Evolutionary conservation across 495 filamentous ascomycete species (phyloP), one percentile per base, ranked within the genome.

Genomic region (Sphaerosporella brunnea): DNA sequence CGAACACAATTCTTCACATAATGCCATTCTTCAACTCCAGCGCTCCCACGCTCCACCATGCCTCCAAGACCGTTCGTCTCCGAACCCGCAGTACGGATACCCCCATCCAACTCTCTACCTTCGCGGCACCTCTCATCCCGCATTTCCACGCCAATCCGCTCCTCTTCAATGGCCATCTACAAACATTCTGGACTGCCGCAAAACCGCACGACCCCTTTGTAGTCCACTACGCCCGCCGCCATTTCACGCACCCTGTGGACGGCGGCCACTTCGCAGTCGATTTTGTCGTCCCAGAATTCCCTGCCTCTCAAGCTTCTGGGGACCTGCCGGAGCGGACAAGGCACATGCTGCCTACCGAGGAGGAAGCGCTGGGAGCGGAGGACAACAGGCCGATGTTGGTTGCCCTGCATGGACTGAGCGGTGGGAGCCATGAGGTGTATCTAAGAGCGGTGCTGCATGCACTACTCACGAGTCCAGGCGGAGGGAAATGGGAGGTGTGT

Each of bases 381-480:
- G 88, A 95, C 59, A 70, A 56, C 13, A 80, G 71, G 53, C 90
- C 92, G 0, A 90, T 96, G 85, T 70, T 97, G 2, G 73, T 96
- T 3, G 65, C 75, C 13, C 71, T 97, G 4, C 92, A 96, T 58
- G 90, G 90, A 0, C 65, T 96, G 36, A 85, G 77, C 20, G 90
- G 90, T 0, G 90, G 90, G 13, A 84, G 79, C 11, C 77, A 96
- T 56, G 90, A 97, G 59, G 60, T 90, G 3, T 96, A 96, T 59
- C 64, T 96, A 34, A 71, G 84, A 4, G 73, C 87, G 56, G 77
- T 82, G 9, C 65, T 97, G 43, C 73, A 72, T 15, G 84, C 84
- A 4, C 62, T 96, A 19, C 25, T 47, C 23, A 10, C 30, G 34
- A n/a, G n/a, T n/a, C n/a, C n/a, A 19, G 60, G 59, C 10, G 68